Evolutionary conservation across 169 alveolate species (phyloP).

Genomic region (Theileria parva): DNA sequence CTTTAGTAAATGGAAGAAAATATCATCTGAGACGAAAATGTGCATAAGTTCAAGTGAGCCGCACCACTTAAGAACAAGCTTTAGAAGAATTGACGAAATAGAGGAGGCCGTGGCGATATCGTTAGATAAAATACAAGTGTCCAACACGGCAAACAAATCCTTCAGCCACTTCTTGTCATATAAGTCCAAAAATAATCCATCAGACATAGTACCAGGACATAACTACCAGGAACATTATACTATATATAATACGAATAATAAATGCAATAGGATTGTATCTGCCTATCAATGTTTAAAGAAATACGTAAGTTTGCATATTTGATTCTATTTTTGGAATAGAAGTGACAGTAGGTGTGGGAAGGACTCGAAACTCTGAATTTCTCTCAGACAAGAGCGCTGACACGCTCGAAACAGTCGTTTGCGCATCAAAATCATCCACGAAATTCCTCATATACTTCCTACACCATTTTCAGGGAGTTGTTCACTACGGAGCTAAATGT

Average conservation of each 20-base stretch:
- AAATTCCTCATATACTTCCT: constrained; percentile 48
- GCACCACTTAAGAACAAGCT: constrained; percentile 64
- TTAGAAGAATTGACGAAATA: constrained; percentile 42
- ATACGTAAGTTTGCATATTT: constrained; percentile 32
- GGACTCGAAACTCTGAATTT: constrained; percentile 25
- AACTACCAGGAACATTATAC: not conserved
- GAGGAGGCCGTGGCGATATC: constrained; percentile 45
- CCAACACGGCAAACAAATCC: constrained; percentile 42
- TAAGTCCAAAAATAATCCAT: constrained; percentile 55
- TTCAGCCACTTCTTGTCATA: constrained; percentile 57
- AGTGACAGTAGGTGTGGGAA: constrained; percentile 42
- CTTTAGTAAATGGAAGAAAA: constrained; percentile 57
- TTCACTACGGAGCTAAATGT: no score
- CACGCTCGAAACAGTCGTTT: not conserved
- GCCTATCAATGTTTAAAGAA: not conserved
- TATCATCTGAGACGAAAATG: constrained; percentile 62
- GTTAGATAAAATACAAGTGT: constrained; percentile 36
- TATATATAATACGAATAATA: not conserved
- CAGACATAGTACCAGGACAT: constrained; percentile 32
- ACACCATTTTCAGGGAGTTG: not conserved
- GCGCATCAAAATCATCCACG: constrained; percentile 42
- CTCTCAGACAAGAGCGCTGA: not conserved
- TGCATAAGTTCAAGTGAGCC: constrained; percentile 68
- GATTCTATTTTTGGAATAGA: constrained; percentile 52
- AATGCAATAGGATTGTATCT: not conserved